phyloP scores from a whole-genome alignment of 139 green algal species.

The Chlamydomonas asymmetrica region DNA sequence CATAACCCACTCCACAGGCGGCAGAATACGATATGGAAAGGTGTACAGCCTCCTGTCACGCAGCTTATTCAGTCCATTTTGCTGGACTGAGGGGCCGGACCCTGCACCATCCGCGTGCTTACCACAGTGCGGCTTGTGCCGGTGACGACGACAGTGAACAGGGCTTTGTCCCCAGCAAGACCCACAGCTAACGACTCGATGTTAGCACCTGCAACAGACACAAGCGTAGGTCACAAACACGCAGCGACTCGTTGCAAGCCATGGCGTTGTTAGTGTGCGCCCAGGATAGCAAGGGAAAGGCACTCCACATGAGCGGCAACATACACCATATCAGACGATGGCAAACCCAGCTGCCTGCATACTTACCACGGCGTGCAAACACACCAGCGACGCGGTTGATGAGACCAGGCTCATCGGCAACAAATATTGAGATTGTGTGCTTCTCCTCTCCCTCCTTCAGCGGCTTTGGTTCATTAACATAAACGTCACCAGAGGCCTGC shows the following conservation, averaged over 20 bases:
- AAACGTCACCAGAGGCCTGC: conserved; percentile 52
- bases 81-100: too few species aligned
- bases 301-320: too few species aligned
- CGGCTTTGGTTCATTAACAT: conserved; percentile 66
- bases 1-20: too few species aligned
- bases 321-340: too few species aligned
- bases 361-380: conserved; percentile 82
- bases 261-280: too few species aligned
- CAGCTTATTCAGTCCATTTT: too few species aligned
- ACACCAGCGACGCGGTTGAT: conserved; percentile 98
- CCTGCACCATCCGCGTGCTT: too few species aligned
- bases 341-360: not conserved
- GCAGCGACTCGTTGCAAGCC: too few species aligned
- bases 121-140: conserved; percentile 73
- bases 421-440: conserved; percentile 94
- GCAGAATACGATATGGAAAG: too few species aligned
- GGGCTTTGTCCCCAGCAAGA: conserved; percentile 89
- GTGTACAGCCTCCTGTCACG: too few species aligned
- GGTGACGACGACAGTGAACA: conserved; percentile 95
- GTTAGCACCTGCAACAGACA: conserved; percentile 75
- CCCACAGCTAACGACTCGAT: conserved; percentile 97
- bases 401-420: conserved; percentile 94
- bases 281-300: too few species aligned
- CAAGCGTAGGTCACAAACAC: not conserved
- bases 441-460: conserved; percentile 85